These are phyloP conservation scores for Toxicodendron radicans DNA, from an alignment of 345 rosid genomes.

Conservation along the genomic window DNA sequence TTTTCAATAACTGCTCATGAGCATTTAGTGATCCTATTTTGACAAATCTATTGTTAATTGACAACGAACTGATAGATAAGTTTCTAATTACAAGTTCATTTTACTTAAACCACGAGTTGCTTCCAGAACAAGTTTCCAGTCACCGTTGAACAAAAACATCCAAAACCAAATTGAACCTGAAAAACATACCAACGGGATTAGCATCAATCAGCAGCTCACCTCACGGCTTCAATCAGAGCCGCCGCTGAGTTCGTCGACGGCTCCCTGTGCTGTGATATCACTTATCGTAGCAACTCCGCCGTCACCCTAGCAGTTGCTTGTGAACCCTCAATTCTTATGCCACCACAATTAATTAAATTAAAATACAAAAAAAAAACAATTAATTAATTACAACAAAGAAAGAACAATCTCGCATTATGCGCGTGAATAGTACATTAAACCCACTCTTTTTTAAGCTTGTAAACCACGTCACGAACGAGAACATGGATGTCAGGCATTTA, in stretches of 20 bases:
- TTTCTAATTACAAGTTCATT: not conserved
- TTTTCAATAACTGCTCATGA: no score
- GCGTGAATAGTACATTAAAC: not conserved
- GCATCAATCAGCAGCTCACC: constrained; percentile 45
- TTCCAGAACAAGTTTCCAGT: not conserved
- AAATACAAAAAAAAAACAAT: not conserved
- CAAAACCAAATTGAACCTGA: not conserved
- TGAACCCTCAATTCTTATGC: constrained; percentile 38
- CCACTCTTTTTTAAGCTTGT: constrained; percentile 1
- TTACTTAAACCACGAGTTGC: not conserved
- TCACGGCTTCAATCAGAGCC: constrained; percentile 32
- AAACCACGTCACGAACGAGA: constrained; percentile 3
- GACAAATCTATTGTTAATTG: not conserved
- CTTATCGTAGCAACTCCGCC: constrained; percentile 30
- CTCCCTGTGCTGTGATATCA: constrained; percentile 36
- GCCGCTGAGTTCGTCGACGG: constrained; percentile 26
- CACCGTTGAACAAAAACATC: no score
- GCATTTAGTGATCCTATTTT: no score
- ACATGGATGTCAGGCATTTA: not conserved
- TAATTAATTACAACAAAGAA: not conserved
- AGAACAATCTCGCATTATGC: no score
- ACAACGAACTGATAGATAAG: not conserved
- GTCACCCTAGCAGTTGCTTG: constrained; percentile 35
- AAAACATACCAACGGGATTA: constrained; percentile 45
- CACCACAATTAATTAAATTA: not conserved